Conservation (phyloP, 129 eudicot species). For the Heracleum sosnowskyi region DNA sequence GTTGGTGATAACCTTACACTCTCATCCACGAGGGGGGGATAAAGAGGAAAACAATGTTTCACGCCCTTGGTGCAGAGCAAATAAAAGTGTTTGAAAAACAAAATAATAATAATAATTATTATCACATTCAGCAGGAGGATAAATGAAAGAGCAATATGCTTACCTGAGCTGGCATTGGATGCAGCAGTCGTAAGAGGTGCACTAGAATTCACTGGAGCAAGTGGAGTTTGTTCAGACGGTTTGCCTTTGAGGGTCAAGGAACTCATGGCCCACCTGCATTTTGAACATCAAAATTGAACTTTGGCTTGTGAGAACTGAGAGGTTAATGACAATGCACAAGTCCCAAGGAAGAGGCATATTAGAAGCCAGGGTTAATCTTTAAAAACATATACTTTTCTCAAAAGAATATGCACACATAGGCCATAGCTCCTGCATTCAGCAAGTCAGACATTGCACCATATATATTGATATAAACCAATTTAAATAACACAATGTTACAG, state of each 20-base stretch:
- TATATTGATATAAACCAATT: neutral
- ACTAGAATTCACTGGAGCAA: constrained; percentile 41
- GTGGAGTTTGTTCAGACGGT: constrained; percentile 64
- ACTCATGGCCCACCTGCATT: constrained; percentile 98
- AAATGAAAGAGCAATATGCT: constrained; percentile 14
- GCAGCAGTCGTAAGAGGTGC: constrained; percentile 50
- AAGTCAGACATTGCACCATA: neutral
- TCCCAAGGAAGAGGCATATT: neutral
- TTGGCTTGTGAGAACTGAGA: neutral
- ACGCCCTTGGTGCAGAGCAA: neutral
- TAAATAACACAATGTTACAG: neutral
- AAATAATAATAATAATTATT: neutral
- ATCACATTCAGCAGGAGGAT: neutral
- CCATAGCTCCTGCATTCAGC: neutral
- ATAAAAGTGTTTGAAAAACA: neutral
- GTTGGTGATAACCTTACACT: neutral
- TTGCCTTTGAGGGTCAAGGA: constrained; percentile 78
- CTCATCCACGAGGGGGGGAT: neutral
- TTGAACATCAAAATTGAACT: neutral
- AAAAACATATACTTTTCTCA: neutral
- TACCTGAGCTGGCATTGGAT: constrained; percentile 64
- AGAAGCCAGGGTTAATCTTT: neutral
- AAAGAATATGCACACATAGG: neutral
- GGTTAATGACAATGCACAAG: neutral
- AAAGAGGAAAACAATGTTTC: neutral